phyloP scores from a whole-genome alignment of 305 asterid genomes.

The Ruellia speciosa region DNA sequence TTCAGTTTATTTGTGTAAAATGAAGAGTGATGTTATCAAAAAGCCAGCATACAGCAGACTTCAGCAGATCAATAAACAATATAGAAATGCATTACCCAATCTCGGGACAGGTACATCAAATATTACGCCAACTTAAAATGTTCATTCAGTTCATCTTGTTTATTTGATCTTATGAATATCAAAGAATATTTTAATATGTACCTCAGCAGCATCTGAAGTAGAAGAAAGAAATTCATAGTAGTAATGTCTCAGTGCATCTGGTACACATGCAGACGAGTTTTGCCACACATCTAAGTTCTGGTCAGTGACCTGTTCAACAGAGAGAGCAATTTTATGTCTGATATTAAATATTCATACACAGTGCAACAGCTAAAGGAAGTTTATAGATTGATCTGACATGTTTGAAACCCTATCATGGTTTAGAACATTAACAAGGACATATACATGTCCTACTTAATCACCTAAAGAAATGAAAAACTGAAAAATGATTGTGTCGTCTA shows the following conservation, averaged over 20 bases:
- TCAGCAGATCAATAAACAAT: constrained; percentile 19
- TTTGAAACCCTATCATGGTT: constrained; percentile 14
- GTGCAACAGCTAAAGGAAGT: constrained; percentile 10
- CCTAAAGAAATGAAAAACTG: constrained; percentile 15
- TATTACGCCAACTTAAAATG: constrained; percentile 5
- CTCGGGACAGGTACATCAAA: constrained; percentile 19
- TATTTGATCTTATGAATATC: constrained; percentile 16
- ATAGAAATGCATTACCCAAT: constrained; percentile 17
- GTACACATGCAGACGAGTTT: constrained; percentile 70
- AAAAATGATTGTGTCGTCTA: constrained; percentile 13
- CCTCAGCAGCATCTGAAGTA: constrained; percentile 89
- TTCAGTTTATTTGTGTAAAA: constrained; percentile 5
- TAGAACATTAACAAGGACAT: background rate
- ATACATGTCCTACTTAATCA: background rate
- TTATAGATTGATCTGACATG: constrained; percentile 4
- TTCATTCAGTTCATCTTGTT: constrained; percentile 14
- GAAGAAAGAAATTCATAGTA: constrained; percentile 88
- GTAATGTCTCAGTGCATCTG: constrained; percentile 94
- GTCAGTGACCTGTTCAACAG: constrained; percentile 67
- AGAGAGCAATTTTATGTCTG: constrained; percentile 13
- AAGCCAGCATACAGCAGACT: constrained; percentile 9
- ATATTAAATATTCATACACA: constrained; percentile 17
- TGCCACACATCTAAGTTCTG: constrained; percentile 80
- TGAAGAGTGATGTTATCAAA: constrained; percentile 10
- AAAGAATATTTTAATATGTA: constrained; percentile 25